Percentiles rank a stretch among this genome's conserved stretches.
These are phyloP conservation scores for Periconia macrospinosa DNA, from an alignment of 2,329 filamentous ascomycete genomes.

Conservation along the genomic window DNA sequence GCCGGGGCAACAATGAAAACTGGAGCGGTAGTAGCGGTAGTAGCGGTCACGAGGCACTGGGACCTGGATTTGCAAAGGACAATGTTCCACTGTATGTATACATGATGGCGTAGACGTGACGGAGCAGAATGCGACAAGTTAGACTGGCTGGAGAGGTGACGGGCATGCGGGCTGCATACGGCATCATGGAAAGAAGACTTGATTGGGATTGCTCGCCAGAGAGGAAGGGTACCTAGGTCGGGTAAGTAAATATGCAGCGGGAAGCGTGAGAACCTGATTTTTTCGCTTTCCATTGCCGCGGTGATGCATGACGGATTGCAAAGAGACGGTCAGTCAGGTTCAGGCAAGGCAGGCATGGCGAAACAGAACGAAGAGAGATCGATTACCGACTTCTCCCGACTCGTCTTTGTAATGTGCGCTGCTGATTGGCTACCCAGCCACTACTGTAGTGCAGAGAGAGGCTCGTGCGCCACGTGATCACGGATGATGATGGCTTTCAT, in stretches of 20 bases:
- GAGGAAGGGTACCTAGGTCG: too few relatives aligned
- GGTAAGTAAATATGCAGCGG: too few relatives aligned
- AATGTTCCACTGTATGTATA: not conserved
- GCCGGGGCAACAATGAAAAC: not conserved
- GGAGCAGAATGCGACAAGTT: not conserved
- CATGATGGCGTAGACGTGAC: not conserved
- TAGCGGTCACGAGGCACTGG: not conserved
- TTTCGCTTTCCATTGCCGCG: not conserved
- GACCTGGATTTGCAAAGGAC: not conserved
- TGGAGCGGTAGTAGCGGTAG: not conserved
- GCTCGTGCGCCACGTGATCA: constrained; percentile 2
- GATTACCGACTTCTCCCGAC: constrained; percentile 8
- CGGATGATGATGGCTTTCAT: constrained; percentile 12
- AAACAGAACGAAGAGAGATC: constrained; percentile 1
- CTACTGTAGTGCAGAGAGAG: too few relatives aligned
- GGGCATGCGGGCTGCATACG: not conserved
- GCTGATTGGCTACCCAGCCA: constrained; percentile 1
- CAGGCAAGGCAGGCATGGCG: too few relatives aligned
- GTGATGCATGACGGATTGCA: not conserved
- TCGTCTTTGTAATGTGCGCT: constrained; percentile 3
- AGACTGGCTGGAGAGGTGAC: not conserved
- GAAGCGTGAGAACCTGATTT: not conserved
- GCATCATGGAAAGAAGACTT: not conserved
- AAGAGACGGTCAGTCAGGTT: not conserved
- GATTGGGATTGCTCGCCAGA: not conserved